Evolutionary conservation across 164 flowering plant species (phyloP).

Genomic region (Platanus orientalis): DNA sequence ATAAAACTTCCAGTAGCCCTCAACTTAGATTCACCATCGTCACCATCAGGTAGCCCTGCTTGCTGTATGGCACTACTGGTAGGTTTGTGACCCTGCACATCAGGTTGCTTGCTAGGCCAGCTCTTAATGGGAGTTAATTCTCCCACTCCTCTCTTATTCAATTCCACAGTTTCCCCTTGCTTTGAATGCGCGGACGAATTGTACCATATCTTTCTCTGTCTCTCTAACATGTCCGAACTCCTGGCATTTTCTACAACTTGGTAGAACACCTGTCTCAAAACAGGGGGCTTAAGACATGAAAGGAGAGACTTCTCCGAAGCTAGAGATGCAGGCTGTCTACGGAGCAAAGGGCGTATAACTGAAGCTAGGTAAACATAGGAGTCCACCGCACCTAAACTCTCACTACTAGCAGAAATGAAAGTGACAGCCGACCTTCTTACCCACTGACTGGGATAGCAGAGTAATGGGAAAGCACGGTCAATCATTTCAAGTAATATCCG

Average conservation of each 20-base stretch:
- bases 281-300: conserved; percentile 85
- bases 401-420: conserved; percentile 85
- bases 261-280: conserved; percentile 63
- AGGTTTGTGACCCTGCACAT: conserved; percentile 30
- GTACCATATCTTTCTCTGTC: conserved; percentile 98
- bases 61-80: conserved; percentile 21
- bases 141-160: conserved; percentile 35
- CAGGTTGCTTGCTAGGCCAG: conserved; percentile 50
- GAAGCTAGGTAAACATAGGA: conserved; percentile 90
- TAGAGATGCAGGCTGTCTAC: conserved; percentile 83
- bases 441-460: conserved; percentile 92
- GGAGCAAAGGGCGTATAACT: conserved; percentile 74
- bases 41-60: conserved; percentile 27
- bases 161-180: conserved; percentile 44
- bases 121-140: conserved; percentile 40
- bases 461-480: conserved; percentile 70
- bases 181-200: conserved; percentile 53
- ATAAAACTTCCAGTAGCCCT: conserved; percentile 45
- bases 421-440: conserved; percentile 79
- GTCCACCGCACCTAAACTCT: conserved; percentile 83
- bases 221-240: conserved; percentile 92
- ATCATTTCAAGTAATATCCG: conserved; percentile 85
- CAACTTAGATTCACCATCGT: conserved; percentile 41
- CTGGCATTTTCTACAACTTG: conserved; percentile 69
- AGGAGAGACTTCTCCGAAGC: conserved; percentile 72